Evolutionary conservation across 768 basidiomycete species (phyloP).

Genomic region (Fomitopsis pulvina): DNA sequence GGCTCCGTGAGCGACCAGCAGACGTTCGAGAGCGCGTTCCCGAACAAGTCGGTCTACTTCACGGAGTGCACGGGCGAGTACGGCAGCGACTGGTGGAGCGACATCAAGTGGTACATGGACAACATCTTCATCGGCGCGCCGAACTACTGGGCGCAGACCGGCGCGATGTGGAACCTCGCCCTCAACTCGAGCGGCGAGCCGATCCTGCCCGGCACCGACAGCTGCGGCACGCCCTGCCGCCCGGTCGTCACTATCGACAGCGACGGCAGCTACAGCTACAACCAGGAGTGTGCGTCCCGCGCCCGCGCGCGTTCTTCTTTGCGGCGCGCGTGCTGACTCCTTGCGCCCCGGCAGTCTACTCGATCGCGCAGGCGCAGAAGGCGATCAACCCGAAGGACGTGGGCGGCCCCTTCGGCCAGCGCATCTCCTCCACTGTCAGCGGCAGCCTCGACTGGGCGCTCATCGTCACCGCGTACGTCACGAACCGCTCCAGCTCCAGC

Average conservation of each 20-base stretch:
- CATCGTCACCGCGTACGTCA: constrained; percentile 59
- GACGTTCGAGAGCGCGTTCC: constrained; percentile 49
- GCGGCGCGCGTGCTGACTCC: not conserved
- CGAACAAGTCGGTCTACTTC: constrained; percentile 50
- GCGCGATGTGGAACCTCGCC: constrained; percentile 73
- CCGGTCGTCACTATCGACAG: constrained; percentile 61
- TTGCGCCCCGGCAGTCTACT: constrained; percentile 39
- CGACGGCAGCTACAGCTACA: constrained; percentile 54
- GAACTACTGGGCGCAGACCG: constrained; percentile 36
- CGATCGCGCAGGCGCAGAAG: constrained; percentile 70
- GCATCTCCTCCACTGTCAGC: constrained; percentile 57
- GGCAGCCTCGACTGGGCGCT: constrained; percentile 54
- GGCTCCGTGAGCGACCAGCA: constrained; percentile 50
- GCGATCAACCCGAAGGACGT: constrained; percentile 63
- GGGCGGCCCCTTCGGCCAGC: constrained; percentile 62
- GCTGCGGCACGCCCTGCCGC: constrained; percentile 62
- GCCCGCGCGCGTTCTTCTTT: not conserved
- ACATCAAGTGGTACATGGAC: constrained; percentile 78
- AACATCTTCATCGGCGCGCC: constrained; percentile 46
- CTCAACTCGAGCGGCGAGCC: constrained; percentile 60
- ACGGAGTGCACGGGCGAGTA: constrained; percentile 62
- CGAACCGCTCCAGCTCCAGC: constrained; percentile 41
- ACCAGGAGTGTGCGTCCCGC: constrained; percentile 59
- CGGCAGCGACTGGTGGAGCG: constrained; percentile 74
- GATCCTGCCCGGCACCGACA: constrained; percentile 54